Evolutionary conservation across 805 yeast species (phyloP).

Genomic region (Maudiozyma turicensis): DNA sequence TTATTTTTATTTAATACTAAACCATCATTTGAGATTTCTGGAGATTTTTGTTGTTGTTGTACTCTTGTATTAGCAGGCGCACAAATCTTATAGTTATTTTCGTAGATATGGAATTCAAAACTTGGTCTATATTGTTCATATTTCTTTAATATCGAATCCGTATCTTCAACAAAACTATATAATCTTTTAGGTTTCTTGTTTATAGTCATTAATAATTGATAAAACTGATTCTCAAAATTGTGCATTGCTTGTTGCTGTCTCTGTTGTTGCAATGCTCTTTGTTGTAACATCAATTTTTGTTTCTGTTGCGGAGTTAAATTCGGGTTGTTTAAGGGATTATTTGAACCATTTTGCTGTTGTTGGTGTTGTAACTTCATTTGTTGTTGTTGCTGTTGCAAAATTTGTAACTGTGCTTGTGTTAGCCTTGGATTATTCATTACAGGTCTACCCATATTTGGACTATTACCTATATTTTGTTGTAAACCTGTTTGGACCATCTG

Average conservation of each 20-base stretch:
- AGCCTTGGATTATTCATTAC: constrained; percentile 3
- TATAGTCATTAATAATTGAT: constrained; percentile 26
- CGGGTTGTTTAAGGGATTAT: no score
- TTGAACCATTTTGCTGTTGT: neutral
- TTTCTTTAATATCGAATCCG: constrained; percentile 64
- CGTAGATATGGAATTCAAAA: constrained; percentile 81
- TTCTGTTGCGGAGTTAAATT: constrained; percentile 9
- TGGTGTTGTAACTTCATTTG: constrained; percentile 17
- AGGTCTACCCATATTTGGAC: neutral
- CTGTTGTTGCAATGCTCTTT: constrained; percentile 18
- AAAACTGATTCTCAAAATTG: constrained; percentile 34
- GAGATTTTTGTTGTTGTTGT: constrained; percentile 29
- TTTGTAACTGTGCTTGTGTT: neutral
- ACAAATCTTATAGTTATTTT: constrained; percentile 84
- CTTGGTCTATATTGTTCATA: constrained; percentile 73
- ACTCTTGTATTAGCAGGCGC: constrained; percentile 41
- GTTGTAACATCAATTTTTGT: constrained; percentile 29
- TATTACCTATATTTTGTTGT: neutral
- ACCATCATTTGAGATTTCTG: constrained; percentile 43
- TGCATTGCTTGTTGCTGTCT: constrained; percentile 34
- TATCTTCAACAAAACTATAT: constrained; percentile 57
- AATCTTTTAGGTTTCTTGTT: constrained; percentile 35
- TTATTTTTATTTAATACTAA: constrained; percentile 66
- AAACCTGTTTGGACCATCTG: neutral
- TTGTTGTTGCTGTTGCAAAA: constrained; percentile 12